phyloP scores from a whole-genome alignment of 345 rosid species.

The Clausena lansium region DNA sequence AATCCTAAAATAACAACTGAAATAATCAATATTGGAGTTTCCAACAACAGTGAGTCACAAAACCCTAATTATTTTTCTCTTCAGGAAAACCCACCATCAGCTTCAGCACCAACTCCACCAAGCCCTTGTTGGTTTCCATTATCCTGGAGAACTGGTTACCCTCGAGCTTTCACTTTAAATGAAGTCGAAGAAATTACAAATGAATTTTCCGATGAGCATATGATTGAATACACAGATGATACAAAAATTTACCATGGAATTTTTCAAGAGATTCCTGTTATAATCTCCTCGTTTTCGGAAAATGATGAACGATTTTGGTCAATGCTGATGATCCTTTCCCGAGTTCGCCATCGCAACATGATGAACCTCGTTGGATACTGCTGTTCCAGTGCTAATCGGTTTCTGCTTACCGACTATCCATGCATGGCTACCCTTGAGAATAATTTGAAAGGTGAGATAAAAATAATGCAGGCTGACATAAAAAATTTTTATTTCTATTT shows the following conservation, averaged over 20 bases:
- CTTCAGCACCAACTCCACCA: constrained; percentile 8
- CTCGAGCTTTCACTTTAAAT: constrained; percentile 30
- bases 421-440: constrained; percentile 31
- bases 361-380: constrained; percentile 45
- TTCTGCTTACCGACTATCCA: constrained; percentile 36
- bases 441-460: constrained; percentile 28
- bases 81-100: constrained; percentile 11
- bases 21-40: background rate
- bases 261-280: constrained; percentile 31
- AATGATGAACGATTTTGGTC: constrained; percentile 43
- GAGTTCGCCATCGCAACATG: constrained; percentile 42
- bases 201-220: constrained; percentile 27
- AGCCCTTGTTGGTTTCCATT: constrained; percentile 37
- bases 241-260: constrained; percentile 28
- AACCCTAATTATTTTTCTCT: background rate
- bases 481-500: no score
- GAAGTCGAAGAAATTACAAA: constrained; percentile 43
- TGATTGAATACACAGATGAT: background rate
- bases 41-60: background rate
- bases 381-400: constrained; percentile 30
- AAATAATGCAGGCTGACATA: background rate
- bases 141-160: constrained; percentile 42
- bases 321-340: constrained; percentile 35
- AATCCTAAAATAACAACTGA: background rate
- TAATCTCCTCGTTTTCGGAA: constrained; percentile 24